These are phyloP conservation scores for Tagetes erecta DNA, from an alignment of 129 eudicot species.

Conservation along the genomic window DNA sequence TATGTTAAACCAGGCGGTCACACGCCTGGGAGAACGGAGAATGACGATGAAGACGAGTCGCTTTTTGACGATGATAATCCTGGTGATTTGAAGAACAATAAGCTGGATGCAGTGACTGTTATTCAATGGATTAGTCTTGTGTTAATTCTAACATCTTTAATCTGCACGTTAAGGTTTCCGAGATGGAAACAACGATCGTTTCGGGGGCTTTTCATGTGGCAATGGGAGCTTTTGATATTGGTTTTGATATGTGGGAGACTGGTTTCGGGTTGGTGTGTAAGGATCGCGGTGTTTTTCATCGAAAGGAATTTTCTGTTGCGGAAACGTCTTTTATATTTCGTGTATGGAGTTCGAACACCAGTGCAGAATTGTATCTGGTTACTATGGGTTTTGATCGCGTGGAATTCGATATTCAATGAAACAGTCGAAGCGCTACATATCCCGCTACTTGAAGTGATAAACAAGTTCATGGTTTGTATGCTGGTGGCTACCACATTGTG, in stretches of 20 bases:
- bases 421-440: slow-evolving; percentile 22
- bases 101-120: slow-evolving; percentile 45
- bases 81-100: slow-evolving; percentile 45
- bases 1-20: slow-evolving; percentile 24
- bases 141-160: slow-evolving; percentile 36
- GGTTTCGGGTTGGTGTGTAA: slow-evolving; percentile 42
- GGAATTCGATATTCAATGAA: slow-evolving; percentile 37
- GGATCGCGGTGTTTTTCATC: slow-evolving; percentile 37
- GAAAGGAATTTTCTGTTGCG: slow-evolving; percentile 35
- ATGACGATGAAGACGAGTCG: slow-evolving; percentile 66
- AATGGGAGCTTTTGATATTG: slow-evolving; percentile 42
- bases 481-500: slow-evolving; percentile 38
- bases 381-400: slow-evolving; percentile 34
- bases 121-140: slow-evolving; percentile 55
- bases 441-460: slow-evolving; percentile 30
- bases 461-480: slow-evolving; percentile 42
- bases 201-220: slow-evolving; percentile 39
- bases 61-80: slow-evolving; percentile 64
- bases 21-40: slow-evolving; percentile 33
- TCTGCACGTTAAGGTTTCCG: slow-evolving; percentile 30
- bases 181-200: slow-evolving; percentile 37
- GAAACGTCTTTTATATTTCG: slow-evolving; percentile 37
- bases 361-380: slow-evolving; percentile 47
- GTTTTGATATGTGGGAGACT: slow-evolving; percentile 42
- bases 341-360: slow-evolving; percentile 37